These are phyloP conservation scores for Hypoxylon sp. DNA, from an alignment of 2,329 filamentous ascomycete genomes.

Conservation along the genomic window DNA sequence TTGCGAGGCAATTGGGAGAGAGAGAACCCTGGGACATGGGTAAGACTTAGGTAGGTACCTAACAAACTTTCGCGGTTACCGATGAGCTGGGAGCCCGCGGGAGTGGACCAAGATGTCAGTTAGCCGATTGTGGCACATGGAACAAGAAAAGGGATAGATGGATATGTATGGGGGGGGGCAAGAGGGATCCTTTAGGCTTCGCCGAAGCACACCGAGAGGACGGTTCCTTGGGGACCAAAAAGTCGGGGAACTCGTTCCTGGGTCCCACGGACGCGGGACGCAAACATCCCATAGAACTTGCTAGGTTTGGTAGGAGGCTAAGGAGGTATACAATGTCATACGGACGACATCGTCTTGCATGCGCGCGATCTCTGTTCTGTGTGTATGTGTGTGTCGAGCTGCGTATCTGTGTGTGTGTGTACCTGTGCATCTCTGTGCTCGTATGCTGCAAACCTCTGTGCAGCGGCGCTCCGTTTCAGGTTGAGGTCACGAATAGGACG, in stretches of 20 bases:
- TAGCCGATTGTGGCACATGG: conserved; percentile 28
- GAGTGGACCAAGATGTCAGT: conserved; percentile 28
- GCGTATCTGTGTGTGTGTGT: conserved; percentile 30
- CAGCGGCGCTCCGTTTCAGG: conserved; percentile 42
- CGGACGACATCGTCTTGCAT: conserved; percentile 29
- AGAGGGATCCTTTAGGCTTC: conserved; percentile 1
- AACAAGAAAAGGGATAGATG: conserved; percentile 10
- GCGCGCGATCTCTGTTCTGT: conserved; percentile 33
- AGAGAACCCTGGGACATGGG: neutral
- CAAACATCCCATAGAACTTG: conserved; percentile 16
- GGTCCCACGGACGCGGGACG: conserved; percentile 23
- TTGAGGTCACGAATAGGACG: conserved; percentile 37
- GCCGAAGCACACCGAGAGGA: conserved; percentile 23
- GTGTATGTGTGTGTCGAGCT: conserved; percentile 11
- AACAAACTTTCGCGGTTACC: conserved; percentile 35
- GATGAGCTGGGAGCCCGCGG: conserved; percentile 35
- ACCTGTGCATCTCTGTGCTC: conserved; percentile 28
- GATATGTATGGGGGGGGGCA: neutral
- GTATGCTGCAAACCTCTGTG: conserved; percentile 38
- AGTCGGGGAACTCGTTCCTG: conserved; percentile 14
- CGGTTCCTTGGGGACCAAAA: conserved; percentile 7
- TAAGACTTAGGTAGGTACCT: neutral
- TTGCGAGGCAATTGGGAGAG: neutral
- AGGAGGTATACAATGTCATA: conserved; percentile 28
- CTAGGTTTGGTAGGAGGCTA: neutral